Percentiles rank a stretch among this genome's conserved stretches.
Evolutionary conservation across 1,284 basidiomycete species (phyloP).

Genomic region (Prillingera fragicola): DNA sequence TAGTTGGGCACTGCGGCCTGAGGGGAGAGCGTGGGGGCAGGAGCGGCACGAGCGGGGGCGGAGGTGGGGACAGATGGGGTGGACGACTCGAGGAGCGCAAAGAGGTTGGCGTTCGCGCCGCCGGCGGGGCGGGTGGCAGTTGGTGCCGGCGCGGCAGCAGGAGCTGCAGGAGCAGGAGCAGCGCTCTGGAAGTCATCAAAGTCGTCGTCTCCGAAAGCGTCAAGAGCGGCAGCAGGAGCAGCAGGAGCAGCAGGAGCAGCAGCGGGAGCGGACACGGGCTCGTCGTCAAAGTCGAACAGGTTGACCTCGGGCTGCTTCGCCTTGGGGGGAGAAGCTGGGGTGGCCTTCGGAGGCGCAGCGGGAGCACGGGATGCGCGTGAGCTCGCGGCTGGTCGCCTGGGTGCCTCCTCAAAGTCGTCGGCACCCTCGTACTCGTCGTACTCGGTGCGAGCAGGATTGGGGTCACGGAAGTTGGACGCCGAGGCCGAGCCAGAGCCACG

Average conservation of each 20-base stretch:
- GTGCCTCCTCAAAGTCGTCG: constrained; percentile 68
- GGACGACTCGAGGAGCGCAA: constrained; percentile 51
- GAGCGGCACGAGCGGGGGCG: constrained; percentile 20
- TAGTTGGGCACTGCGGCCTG: constrained; percentile 20
- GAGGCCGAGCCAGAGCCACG: constrained; percentile 1
- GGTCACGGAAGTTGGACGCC: constrained; percentile 8
- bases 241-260: constrained; percentile 21
- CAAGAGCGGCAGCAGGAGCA: constrained; percentile 23
- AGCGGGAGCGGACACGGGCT: constrained; percentile 33
- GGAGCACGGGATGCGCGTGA: constrained; percentile 27
- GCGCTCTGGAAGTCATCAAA: constrained; percentile 88
- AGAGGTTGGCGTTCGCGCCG: constrained; percentile 47
- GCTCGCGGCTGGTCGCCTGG: no score
- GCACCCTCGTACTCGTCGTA: constrained; percentile 94
- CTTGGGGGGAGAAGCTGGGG: constrained; percentile 48
- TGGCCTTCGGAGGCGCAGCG: constrained; percentile 46
- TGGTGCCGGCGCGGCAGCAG: constrained; percentile 22
- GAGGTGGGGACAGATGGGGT: constrained; percentile 32
- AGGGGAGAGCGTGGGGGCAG: constrained; percentile 16
- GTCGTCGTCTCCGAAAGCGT: constrained; percentile 56
- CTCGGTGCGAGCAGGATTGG: constrained; percentile 11
- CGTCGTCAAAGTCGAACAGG: constrained; percentile 74
- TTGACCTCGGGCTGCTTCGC: constrained; percentile 54
- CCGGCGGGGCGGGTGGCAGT: no score
- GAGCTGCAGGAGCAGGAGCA: constrained; percentile 54